Conservation (phyloP, 192 early-diverging fungal species). For the Coemansia sp. region DNA sequence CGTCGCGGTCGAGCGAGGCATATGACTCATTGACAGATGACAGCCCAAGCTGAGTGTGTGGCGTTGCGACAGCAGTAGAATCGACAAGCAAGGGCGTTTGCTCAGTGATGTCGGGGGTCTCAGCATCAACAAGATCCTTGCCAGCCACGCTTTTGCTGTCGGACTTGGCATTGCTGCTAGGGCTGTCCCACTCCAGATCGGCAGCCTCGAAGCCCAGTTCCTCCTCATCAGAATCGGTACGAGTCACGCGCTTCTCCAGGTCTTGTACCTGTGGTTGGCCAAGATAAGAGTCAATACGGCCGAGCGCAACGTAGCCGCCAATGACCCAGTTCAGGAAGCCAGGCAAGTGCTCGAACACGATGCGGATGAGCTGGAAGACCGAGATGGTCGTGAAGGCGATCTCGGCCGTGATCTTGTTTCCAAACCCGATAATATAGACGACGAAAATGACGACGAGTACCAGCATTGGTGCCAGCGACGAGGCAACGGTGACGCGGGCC, state of each 20-base stretch:
- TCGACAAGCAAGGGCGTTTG: constrained; percentile 5
- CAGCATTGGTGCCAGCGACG: constrained; percentile 62
- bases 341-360: constrained; percentile 63
- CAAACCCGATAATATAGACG: constrained; percentile 60
- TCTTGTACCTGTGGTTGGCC: constrained; percentile 67
- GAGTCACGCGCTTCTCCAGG: constrained; percentile 35
- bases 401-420: constrained; percentile 59
- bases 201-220: constrained; percentile 34
- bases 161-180: constrained; percentile 4
- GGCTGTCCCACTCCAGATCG: constrained; percentile 35
- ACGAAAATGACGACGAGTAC: constrained; percentile 63
- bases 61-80: neutral
- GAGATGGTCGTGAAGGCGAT: constrained; percentile 72
- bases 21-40: constrained; percentile 1
- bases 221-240: neutral
- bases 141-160: neutral
- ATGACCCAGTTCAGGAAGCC: constrained; percentile 60
- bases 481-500: constrained; percentile 51
- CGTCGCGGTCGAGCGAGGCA: neutral
- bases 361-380: constrained; percentile 68
- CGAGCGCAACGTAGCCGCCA: constrained; percentile 63
- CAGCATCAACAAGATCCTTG: neutral
- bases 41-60: neutral
- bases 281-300: constrained; percentile 74
- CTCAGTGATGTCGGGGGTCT: neutral